phyloP scores from a whole-genome alignment of 306 rosid genomes.

The Citrullus amarus region DNA sequence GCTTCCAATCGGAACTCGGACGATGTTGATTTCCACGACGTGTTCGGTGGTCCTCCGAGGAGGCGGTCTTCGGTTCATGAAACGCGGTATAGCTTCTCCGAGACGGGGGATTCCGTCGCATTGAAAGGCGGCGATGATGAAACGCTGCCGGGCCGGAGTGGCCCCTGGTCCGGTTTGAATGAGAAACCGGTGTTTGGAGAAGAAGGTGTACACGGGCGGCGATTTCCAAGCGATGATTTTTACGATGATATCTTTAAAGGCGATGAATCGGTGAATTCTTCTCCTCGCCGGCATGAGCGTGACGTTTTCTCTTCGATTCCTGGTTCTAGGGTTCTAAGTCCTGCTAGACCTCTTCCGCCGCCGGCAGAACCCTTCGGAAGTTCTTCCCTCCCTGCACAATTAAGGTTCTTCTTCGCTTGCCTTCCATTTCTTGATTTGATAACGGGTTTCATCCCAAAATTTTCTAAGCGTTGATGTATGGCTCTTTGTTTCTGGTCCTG shows the following conservation, averaged over 20 bases:
- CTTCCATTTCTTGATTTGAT: neutral
- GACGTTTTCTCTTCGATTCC: slow-evolving; percentile 18
- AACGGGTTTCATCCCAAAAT: neutral
- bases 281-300: slow-evolving; percentile 37
- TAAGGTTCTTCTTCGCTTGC: slow-evolving; percentile 43
- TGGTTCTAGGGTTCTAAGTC: slow-evolving; percentile 29
- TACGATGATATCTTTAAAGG: slow-evolving; percentile 76
- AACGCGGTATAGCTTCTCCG: slow-evolving; percentile 17
- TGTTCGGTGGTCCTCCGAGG: slow-evolving; percentile 88
- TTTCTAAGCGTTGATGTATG: neutral
- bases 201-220: slow-evolving; percentile 29
- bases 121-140: slow-evolving; percentile 18
- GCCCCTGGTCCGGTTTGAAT: slow-evolving; percentile 20
- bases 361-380: slow-evolving; percentile 18
- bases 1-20: slow-evolving; percentile 23
- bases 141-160: neutral
- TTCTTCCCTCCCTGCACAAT: slow-evolving; percentile 25
- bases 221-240: slow-evolving; percentile 38
- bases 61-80: slow-evolving; percentile 45
- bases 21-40: slow-evolving; percentile 71
- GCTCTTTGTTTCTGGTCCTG: neutral
- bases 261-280: slow-evolving; percentile 32
- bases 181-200: slow-evolving; percentile 85
- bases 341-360: slow-evolving; percentile 35
- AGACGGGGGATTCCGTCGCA: slow-evolving; percentile 9